These are phyloP conservation scores for Pythium inflatum DNA, from an alignment of 352 stramenopile genomes.

Conservation along the genomic window DNA sequence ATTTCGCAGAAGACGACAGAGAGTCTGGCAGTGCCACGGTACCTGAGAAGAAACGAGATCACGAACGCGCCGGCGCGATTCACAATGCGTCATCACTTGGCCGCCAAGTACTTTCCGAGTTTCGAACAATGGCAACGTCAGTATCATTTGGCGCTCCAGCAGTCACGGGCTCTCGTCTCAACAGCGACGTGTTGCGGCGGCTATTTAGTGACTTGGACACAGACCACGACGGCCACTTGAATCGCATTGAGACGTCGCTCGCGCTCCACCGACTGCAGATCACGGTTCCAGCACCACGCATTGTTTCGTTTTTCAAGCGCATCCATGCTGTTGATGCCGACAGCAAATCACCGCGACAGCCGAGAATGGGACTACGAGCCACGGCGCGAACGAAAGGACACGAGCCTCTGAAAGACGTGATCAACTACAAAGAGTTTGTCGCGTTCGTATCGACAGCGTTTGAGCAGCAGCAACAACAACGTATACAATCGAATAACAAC, in stretches of 20 bases:
- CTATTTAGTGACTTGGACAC: conserved; percentile 81
- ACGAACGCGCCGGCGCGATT: background rate
- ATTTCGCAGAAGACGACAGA: background rate
- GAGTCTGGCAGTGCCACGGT: background rate
- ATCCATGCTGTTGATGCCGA: conserved; percentile 35
- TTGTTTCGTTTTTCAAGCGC: conserved; percentile 71
- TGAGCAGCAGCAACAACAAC: conserved; percentile 30
- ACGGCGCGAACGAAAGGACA: conserved; percentile 6
- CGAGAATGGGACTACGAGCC: background rate
- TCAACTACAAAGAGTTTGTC: conserved; percentile 80
- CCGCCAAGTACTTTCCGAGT: conserved; percentile 72
- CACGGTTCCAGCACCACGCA: conserved; percentile 52
- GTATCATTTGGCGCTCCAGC: conserved; percentile 56
- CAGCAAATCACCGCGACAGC: background rate
- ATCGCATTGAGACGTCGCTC: conserved; percentile 73
- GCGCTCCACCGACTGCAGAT: conserved; percentile 77
- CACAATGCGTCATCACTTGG: conserved; percentile 50
- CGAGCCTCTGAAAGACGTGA: conserved; percentile 57
- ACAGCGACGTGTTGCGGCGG: conserved; percentile 61
- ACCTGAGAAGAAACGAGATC: background rate
- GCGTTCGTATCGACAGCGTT: conserved; percentile 67
- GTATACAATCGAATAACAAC: background rate
- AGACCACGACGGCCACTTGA: conserved; percentile 70
- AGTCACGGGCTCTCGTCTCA: conserved; percentile 33
- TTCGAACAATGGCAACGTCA: conserved; percentile 63